Evolutionary conservation across 2,329 filamentous ascomycete species (phyloP).

Genomic region (Ophiocordyceps camponoti-leonardi): DNA sequence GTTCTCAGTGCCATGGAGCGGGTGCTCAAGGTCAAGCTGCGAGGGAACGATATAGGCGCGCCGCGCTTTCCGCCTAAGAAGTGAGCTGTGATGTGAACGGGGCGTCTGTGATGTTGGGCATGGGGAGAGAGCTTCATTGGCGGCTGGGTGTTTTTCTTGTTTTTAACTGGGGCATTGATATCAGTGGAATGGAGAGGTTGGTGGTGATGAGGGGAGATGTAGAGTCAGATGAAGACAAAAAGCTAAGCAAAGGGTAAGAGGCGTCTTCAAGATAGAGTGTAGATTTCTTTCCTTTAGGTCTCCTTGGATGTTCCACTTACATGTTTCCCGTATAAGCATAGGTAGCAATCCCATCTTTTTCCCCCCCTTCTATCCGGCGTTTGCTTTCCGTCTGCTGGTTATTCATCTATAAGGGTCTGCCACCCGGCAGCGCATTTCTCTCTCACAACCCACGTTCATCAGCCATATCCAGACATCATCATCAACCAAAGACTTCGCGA

Average conservation of each 20-base stretch:
- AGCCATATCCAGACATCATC: too few species aligned
- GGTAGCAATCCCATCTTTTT: too few species aligned
- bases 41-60: slow-evolving; percentile 70
- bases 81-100: slow-evolving; percentile 11
- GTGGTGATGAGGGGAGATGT: neutral
- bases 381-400: too few species aligned
- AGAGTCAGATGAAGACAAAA: neutral
- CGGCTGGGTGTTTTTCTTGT: neutral
- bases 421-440: too few species aligned
- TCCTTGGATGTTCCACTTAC: neutral
- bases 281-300: neutral
- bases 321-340: neutral
- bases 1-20: slow-evolving; percentile 63
- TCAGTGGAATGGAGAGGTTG: neutral
- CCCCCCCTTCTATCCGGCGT: too few species aligned
- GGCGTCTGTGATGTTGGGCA: neutral
- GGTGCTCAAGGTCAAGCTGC: slow-evolving; percentile 73
- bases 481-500: too few species aligned
- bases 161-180: neutral
- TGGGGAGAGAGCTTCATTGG: neutral
- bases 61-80: slow-evolving; percentile 67
- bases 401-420: too few species aligned
- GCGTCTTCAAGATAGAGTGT: neutral
- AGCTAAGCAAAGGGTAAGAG: neutral
- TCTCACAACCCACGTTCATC: too few species aligned